These are phyloP conservation scores for Pythium angustatum DNA, from an alignment of 352 stramenopile species.

Conservation along the genomic window DNA sequence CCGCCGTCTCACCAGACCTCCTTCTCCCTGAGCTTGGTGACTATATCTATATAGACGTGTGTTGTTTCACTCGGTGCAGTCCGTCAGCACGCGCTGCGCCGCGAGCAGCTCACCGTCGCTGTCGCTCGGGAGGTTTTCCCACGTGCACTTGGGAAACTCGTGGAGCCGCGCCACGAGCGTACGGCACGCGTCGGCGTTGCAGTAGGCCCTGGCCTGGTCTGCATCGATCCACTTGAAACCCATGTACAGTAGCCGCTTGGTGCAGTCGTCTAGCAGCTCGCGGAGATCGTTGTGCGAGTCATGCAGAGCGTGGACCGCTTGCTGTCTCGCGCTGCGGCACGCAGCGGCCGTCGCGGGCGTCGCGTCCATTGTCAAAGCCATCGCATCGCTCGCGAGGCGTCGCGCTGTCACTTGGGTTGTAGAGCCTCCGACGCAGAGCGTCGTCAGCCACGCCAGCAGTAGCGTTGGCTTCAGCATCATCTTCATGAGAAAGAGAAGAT, in stretches of 20 bases:
- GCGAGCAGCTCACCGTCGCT: slow-evolving; percentile 41
- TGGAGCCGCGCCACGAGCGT: slow-evolving; percentile 32
- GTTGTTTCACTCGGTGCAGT: slow-evolving; percentile 32
- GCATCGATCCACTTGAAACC: slow-evolving; percentile 36
- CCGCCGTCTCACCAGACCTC: no score
- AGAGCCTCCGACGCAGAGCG: no score
- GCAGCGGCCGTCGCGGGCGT: neutral
- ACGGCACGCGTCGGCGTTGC: slow-evolving; percentile 36
- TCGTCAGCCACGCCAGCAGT: neutral
- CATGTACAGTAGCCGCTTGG: slow-evolving; percentile 37
- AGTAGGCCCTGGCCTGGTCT: slow-evolving; percentile 43
- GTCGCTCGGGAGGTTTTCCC: slow-evolving; percentile 34
- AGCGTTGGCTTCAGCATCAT: neutral
- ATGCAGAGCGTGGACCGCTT: slow-evolving; percentile 3
- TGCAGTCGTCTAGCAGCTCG: slow-evolving; percentile 29
- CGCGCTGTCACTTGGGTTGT: neutral
- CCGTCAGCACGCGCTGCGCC: slow-evolving; percentile 45
- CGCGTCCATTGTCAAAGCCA: neutral
- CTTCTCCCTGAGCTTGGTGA: no score
- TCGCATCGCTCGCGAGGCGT: neutral
- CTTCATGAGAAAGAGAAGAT: no score
- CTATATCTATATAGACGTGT: no score
- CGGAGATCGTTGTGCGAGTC: slow-evolving; percentile 13
- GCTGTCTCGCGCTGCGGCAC: slow-evolving; percentile 2
- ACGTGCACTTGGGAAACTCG: slow-evolving; percentile 42